Conservation (phyloP, 345 rosid genomes). For the Gossypium anomalum region DNA sequence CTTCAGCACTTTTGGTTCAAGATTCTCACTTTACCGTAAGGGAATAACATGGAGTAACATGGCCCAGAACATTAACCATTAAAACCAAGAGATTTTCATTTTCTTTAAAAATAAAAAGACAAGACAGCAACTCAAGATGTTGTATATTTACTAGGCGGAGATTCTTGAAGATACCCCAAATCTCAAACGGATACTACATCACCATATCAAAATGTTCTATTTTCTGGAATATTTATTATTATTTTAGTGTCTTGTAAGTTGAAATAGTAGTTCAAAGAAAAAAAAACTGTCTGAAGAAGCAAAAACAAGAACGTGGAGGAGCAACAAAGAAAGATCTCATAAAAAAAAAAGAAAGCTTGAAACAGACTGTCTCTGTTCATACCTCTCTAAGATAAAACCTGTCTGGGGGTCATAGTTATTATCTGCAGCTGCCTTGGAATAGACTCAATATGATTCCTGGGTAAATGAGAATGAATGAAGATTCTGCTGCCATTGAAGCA, state of each 20-base stretch:
- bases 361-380: constrained; percentile 15
- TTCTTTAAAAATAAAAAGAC: background rate
- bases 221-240: background rate
- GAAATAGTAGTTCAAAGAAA: background rate
- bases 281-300: constrained; percentile 16
- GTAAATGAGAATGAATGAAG: constrained; percentile 17
- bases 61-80: constrained; percentile 2
- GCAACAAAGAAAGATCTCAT: constrained; percentile 15
- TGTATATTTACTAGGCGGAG: constrained; percentile 16
- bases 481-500: constrained; percentile 23
- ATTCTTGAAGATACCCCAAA: constrained; percentile 41
- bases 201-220: background rate
- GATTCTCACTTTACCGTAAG: constrained; percentile 13
- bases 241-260: background rate
- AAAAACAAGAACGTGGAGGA: constrained; percentile 24
- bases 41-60: constrained; percentile 3
- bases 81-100: background rate
- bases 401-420: constrained; percentile 5
- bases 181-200: constrained; percentile 11
- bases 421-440: constrained; percentile 12
- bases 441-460: constrained; percentile 16
- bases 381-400: constrained; percentile 11
- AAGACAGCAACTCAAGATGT: constrained; percentile 27
- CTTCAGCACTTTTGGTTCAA: constrained; percentile 33
- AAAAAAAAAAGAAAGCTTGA: background rate